A percentile compares a stretch with the other conserved stretches of the same genome.
Evolutionary conservation across 345 rosid species (phyloP).

Genomic region (Eucalyptus pauciflora): DNA sequence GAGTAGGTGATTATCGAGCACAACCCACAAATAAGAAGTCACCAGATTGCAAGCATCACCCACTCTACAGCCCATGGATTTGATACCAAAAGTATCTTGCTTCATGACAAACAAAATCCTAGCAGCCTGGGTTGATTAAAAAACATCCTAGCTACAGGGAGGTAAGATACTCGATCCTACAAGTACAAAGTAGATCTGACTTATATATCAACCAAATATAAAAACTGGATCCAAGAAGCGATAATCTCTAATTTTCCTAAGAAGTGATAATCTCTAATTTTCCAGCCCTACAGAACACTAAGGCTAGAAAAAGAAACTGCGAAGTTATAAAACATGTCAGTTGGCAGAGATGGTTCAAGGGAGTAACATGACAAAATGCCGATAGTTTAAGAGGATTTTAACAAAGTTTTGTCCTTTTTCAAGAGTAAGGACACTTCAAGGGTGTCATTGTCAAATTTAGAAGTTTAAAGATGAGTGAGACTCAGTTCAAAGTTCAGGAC

Average conservation of each 20-base stretch:
- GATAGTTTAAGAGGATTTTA: background rate
- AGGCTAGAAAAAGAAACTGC: background rate
- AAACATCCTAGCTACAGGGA: background rate
- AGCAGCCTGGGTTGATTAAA: background rate
- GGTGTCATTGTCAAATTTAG: background rate
- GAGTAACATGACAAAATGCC: background rate
- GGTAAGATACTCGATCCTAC: background rate
- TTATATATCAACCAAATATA: background rate
- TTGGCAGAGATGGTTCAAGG: background rate
- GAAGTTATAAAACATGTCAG: background rate
- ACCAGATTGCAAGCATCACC: background rate
- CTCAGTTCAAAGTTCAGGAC: background rate
- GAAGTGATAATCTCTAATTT: background rate
- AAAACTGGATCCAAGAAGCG: background rate
- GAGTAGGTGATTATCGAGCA: background rate
- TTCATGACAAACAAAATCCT: background rate
- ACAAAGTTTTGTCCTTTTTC: background rate
- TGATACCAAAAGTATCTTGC: background rate
- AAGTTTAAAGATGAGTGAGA: background rate
- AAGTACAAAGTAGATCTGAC: background rate
- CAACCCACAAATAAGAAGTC: background rate
- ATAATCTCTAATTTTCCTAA: background rate
- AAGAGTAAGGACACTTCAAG: background rate
- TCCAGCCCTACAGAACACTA: background rate
- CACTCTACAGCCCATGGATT: background rate